These are phyloP conservation scores for Dipodascopsis uninucleata DNA, from an alignment of 805 yeast genomes.

Conservation along the genomic window DNA sequence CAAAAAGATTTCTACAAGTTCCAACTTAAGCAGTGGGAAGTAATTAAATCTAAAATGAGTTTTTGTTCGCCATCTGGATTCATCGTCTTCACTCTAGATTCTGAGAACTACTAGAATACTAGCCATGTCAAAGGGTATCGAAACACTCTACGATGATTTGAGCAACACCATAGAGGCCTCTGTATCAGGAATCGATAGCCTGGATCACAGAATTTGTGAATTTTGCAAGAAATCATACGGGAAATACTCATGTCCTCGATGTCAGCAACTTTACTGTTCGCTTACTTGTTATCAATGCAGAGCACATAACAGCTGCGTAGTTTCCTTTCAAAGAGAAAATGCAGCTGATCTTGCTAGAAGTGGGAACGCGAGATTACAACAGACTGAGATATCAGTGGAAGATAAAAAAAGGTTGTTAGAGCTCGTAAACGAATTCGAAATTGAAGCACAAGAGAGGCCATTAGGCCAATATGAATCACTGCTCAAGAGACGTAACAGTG, in stretches of 20 bases:
- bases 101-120: no score
- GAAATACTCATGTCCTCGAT: slow-evolving; percentile 24
- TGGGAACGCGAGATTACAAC: not conserved
- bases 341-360: not conserved
- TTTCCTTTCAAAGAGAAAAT: slow-evolving; percentile 17
- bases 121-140: not conserved
- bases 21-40: no score
- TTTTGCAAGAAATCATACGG: slow-evolving; percentile 10
- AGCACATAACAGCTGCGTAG: slow-evolving; percentile 9
- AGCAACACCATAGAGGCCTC: slow-evolving; percentile 1
- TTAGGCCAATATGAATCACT: slow-evolving; percentile 15
- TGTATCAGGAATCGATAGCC: not conserved
- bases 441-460: slow-evolving; percentile 20
- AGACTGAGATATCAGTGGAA: slow-evolving; percentile 2
- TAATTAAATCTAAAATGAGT: no score
- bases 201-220: slow-evolving; percentile 16
- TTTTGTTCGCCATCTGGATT: no score
- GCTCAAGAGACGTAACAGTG: not conserved
- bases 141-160: not conserved
- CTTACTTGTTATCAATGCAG: slow-evolving; percentile 12
- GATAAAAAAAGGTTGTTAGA: slow-evolving; percentile 16
- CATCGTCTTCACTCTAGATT: no score
- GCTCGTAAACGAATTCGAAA: slow-evolving; percentile 20
- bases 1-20: no score
- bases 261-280: slow-evolving; percentile 20